These are phyloP conservation scores for Chaetomium sp. DNA, from an alignment of 2,329 filamentous ascomycete genomes.

Conservation along the genomic window DNA sequence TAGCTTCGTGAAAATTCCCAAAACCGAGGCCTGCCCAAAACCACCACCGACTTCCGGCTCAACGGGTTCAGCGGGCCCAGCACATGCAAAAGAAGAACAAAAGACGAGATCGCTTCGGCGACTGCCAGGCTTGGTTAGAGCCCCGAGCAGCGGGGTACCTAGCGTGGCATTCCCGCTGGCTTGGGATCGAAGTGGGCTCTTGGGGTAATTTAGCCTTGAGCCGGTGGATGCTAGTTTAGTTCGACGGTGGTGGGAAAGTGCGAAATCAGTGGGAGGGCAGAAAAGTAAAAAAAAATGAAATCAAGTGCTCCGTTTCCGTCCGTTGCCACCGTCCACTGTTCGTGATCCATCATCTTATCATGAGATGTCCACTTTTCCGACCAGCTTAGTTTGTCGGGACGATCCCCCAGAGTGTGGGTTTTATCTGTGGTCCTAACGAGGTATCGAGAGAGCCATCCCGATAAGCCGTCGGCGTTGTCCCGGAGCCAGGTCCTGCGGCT, in stretches of 20 bases:
- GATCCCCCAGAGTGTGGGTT: slow-evolving; percentile 1
- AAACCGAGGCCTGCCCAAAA: slow-evolving; percentile 10
- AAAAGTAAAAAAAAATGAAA: neutral
- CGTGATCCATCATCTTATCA: neutral
- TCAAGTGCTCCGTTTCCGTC: neutral
- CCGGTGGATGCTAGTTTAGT: neutral
- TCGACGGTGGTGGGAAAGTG: neutral
- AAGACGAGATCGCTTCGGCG: slow-evolving; percentile 6
- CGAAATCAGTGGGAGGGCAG: no score
- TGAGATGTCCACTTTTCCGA: neutral
- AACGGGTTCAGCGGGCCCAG: neutral
- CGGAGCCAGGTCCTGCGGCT: neutral
- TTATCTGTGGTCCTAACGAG: neutral
- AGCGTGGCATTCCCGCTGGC: slow-evolving; percentile 20
- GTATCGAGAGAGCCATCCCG: neutral
- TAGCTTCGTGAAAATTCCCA: slow-evolving; percentile 4
- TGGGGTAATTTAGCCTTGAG: neutral
- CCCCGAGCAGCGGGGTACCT: slow-evolving; percentile 18
- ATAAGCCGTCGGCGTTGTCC: neutral
- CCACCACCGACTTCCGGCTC: slow-evolving; percentile 1
- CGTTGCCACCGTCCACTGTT: neutral
- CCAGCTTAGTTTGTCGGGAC: neutral
- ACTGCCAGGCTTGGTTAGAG: slow-evolving; percentile 18
- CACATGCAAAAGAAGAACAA: neutral
- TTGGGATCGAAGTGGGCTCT: slow-evolving; percentile 14